phyloP scores from a whole-genome alignment of 129 eudicot genomes.

The Ambrosia artemisiifolia region DNA sequence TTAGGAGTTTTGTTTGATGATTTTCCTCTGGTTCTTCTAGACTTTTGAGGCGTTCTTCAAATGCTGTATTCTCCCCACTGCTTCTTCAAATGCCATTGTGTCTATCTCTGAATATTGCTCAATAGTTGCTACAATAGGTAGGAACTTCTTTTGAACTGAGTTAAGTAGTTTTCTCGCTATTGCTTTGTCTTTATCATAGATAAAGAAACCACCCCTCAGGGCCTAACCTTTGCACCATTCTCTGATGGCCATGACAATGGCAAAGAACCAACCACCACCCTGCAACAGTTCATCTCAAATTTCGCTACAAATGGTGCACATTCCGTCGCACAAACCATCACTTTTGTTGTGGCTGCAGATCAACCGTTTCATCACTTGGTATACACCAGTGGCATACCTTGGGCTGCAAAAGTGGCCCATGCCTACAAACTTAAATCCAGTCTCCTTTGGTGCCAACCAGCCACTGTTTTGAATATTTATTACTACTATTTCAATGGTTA shows the following conservation, averaged over 20 bases:
- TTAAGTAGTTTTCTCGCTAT: no score
- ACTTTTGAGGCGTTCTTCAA: no score
- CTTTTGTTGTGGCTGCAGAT: not conserved
- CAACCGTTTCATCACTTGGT: not conserved
- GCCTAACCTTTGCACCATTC: constrained; percentile 2
- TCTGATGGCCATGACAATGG: constrained; percentile 7
- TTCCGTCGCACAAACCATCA: not conserved
- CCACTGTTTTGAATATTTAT: constrained; percentile 10
- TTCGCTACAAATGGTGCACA: not conserved
- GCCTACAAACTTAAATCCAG: constrained; percentile 1
- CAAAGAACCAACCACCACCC: not conserved
- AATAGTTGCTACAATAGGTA: no score
- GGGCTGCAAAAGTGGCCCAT: constrained; percentile 8
- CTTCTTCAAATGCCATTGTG: no score
- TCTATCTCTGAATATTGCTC: no score
- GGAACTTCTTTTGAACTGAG: no score
- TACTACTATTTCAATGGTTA: constrained; percentile 15
- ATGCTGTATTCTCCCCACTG: no score
- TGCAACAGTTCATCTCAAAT: not conserved
- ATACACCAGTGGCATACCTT: constrained; percentile 10
- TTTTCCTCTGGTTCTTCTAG: no score
- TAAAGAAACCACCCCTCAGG: constrained; percentile 4
- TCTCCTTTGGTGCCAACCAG: constrained; percentile 21
- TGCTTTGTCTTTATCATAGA: no score
- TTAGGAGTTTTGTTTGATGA: no score